These are phyloP conservation scores for Tylopilus felleus DNA, from an alignment of 768 basidiomycete species.

Conservation along the genomic window DNA sequence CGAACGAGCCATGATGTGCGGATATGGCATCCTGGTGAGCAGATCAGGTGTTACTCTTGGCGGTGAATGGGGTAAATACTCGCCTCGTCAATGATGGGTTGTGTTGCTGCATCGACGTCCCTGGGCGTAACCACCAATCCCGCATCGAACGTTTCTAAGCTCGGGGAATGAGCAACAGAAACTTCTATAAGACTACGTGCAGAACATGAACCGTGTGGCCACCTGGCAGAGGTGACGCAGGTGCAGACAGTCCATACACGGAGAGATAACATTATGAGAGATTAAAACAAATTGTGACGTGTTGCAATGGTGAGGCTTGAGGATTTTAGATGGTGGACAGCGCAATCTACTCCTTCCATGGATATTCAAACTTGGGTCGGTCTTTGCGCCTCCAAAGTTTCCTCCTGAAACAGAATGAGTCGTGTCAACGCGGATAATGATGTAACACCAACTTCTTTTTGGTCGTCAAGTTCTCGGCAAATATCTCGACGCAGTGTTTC, in stretches of 20 bases:
- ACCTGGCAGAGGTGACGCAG: background rate
- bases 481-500: conserved; percentile 80
- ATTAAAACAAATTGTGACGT: background rate
- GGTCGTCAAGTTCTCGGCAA: conserved; percentile 74
- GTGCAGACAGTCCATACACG: background rate
- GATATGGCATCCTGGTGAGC: conserved; percentile 21
- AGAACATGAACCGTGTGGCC: background rate
- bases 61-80: background rate
- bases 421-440: background rate
- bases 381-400: conserved; percentile 91
- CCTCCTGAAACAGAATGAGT: conserved; percentile 54
- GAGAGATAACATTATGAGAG: background rate
- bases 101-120: conserved; percentile 20
- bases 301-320: background rate
- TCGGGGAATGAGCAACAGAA: background rate
- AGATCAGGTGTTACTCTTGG: background rate
- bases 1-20: conserved; percentile 22
- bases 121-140: background rate
- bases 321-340: background rate
- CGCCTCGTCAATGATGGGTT: conserved; percentile 29
- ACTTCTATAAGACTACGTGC: background rate
- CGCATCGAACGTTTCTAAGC: background rate
- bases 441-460: conserved; percentile 79
- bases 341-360: conserved; percentile 64
- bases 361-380: conserved; percentile 82